phyloP scores from a whole-genome alignment of 352 stramenopile genomes.

The Pythium sp. region DNA sequence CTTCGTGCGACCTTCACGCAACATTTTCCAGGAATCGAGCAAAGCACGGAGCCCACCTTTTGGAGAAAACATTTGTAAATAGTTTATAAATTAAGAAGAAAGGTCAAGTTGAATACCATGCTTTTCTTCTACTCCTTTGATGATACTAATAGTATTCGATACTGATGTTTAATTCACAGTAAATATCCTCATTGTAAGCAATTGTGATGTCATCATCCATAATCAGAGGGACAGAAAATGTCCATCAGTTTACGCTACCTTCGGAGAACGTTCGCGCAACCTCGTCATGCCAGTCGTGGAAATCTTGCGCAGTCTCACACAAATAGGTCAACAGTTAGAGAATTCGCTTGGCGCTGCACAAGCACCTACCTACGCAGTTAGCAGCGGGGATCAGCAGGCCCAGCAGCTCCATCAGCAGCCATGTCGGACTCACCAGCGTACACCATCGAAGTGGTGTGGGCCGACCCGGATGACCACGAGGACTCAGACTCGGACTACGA shows the following conservation, averaged over 20 bases:
- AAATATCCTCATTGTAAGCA: neutral
- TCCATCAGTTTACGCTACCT: conserved; percentile 7
- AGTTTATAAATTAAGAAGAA: neutral
- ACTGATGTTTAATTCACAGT: neutral
- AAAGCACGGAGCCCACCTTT: neutral
- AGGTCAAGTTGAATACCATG: neutral
- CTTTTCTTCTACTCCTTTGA: too few relatives aligned
- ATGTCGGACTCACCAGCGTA: conserved; percentile 14
- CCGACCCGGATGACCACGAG: conserved; percentile 15
- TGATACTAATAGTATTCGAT: neutral
- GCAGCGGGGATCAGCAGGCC: neutral
- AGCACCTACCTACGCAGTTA: neutral
- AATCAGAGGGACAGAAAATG: conserved; percentile 3
- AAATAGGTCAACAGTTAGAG: neutral
- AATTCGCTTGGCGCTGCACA: neutral
- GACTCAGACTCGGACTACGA: conserved; percentile 23
- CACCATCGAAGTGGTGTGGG: conserved; percentile 16
- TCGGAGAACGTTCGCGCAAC: conserved; percentile 26
- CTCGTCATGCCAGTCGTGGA: neutral
- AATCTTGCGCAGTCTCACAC: conserved; percentile 17
- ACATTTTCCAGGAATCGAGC: neutral
- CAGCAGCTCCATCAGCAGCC: neutral
- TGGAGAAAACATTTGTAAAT: neutral
- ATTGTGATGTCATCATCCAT: neutral
- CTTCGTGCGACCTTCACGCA: conserved; percentile 11